These are phyloP conservation scores for Pleurotus platypus DNA, from an alignment of 768 basidiomycete species.

Conservation along the genomic window DNA sequence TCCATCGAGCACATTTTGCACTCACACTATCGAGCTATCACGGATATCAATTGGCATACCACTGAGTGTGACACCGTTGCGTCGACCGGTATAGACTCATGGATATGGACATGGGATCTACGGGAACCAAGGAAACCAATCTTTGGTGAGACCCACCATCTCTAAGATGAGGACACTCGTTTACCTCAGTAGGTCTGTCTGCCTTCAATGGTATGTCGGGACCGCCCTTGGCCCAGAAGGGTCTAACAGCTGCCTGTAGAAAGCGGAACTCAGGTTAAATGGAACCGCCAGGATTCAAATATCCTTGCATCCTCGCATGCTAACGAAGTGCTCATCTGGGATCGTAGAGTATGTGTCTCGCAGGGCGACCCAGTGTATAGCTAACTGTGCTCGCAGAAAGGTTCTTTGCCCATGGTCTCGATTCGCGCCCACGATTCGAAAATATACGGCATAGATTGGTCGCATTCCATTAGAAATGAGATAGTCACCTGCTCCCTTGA, in stretches of 20 bases:
- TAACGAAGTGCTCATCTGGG: constrained; percentile 90
- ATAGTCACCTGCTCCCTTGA: constrained; percentile 94
- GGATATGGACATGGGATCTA: constrained; percentile 94
- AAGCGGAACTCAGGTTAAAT: constrained; percentile 94
- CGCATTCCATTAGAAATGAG: constrained; percentile 66
- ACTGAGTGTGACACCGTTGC: constrained; percentile 81
- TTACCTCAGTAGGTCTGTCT: constrained; percentile 27
- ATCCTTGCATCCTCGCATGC: constrained; percentile 88
- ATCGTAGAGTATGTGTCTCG: constrained; percentile 60
- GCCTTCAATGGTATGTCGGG: constrained; percentile 37
- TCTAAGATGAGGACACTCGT: background rate
- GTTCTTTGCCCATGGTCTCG: constrained; percentile 71
- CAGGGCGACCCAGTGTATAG: too few species aligned
- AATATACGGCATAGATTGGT: constrained; percentile 99
- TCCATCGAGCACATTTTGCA: constrained; percentile 83
- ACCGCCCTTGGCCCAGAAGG: background rate
- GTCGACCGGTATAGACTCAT: constrained; percentile 91
- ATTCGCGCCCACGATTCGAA: constrained; percentile 85
- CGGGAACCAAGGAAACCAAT: constrained; percentile 66
- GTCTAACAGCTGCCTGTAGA: constrained; percentile 38
- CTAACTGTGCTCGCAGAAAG: constrained; percentile 54
- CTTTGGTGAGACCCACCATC: constrained; percentile 61
- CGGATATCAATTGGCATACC: constrained; percentile 97
- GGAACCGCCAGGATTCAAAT: constrained; percentile 86
- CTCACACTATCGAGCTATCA: constrained; percentile 92